These are phyloP conservation scores for Leucocoprinus leucothites DNA, from an alignment of 768 basidiomycete genomes.

Conservation along the genomic window DNA sequence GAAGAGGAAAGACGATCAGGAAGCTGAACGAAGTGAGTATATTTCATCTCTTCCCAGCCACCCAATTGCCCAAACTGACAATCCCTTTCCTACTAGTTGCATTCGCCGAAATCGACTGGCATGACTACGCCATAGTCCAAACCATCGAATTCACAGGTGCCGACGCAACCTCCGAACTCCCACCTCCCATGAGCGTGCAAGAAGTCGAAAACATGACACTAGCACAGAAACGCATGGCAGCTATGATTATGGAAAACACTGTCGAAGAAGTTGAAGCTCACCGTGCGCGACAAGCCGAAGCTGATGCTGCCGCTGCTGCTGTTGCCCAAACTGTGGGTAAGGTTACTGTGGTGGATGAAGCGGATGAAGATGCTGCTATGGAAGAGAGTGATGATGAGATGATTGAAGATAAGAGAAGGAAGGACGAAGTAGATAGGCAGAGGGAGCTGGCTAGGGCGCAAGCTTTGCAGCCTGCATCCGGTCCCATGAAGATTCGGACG, in stretches of 20 bases:
- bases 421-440: conserved; percentile 68
- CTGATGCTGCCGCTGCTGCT: conserved; percentile 81
- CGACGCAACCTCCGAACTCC: conserved; percentile 87
- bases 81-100: conserved; percentile 53
- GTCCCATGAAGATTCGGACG: conserved; percentile 91
- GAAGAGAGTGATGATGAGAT: conserved; percentile 82
- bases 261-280: conserved; percentile 84
- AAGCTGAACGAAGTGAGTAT: conserved; percentile 82
- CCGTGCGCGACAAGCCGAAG: conserved; percentile 77
- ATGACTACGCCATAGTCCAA: conserved; percentile 97
- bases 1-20: conserved; percentile 85
- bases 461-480: conserved; percentile 59
- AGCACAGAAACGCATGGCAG: conserved; percentile 96
- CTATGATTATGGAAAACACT: conserved; percentile 96
- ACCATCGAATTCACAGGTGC: conserved; percentile 96
- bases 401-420: conserved; percentile 55
- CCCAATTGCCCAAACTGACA: conserved; percentile 10
- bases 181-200: conserved; percentile 93
- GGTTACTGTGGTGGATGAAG: conserved; percentile 48
- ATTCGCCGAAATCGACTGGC: conserved; percentile 98
- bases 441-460: conserved; percentile 74
- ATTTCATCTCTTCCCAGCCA: conserved; percentile 3
- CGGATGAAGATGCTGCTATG: conserved; percentile 77
- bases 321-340: conserved; percentile 77
- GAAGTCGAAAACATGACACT: conserved; percentile 96